Evolutionary conservation across 2,329 filamentous ascomycete genomes (phyloP), one percentile per base, ranked within the genome.

Genomic region (Trichoderma sp.): DNA sequence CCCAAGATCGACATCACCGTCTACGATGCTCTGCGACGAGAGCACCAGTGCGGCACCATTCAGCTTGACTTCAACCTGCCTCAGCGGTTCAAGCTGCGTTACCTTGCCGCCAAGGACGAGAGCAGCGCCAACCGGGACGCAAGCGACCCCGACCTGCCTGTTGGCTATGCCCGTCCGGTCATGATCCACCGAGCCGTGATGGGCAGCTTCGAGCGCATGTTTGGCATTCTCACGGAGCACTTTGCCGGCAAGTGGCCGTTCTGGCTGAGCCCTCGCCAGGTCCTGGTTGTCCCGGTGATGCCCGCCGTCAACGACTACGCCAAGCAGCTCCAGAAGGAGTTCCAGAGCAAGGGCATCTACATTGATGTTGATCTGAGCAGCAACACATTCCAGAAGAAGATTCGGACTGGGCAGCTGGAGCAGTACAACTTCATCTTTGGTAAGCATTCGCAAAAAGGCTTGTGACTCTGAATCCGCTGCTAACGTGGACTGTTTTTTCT

Each of bases 1-100:
- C 95, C 95, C 59, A 99, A 99, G 86, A 97, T 98, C 72, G 95
- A 99, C 73, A 95, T 99, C 74, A 96, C 92, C 67, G 93, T 99
- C 73, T 89, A 88, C 59, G 94, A 97, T 78, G 92, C 92, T 52
- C 82, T 97, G 70, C 88, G 88, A 78, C 87, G 93, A 75, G 91
- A 78, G 63, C 74, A 76, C 68, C 77, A 79, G 71, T 78, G 77
- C 68, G 77, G 94, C 71, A 98, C 94, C 14, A 96, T 98, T 71
- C 94, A 98, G 80, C 90, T 97, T 74, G 93, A 93, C 77, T 97
- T 97, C 79, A 90, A 91, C 73, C 85, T 97, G 66, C 77, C 77
- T 39, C 72, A 73, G 66, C 74, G 76, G 48, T 79, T 79, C 74
- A 78, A 78, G 72, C 74, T 79, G 19, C 75, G 77, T 66, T 79